Evolutionary conservation across 768 basidiomycete species (phyloP), one percentile per base, ranked within the genome.

Genomic region (Cystofilobasidium capitatum): DNA sequence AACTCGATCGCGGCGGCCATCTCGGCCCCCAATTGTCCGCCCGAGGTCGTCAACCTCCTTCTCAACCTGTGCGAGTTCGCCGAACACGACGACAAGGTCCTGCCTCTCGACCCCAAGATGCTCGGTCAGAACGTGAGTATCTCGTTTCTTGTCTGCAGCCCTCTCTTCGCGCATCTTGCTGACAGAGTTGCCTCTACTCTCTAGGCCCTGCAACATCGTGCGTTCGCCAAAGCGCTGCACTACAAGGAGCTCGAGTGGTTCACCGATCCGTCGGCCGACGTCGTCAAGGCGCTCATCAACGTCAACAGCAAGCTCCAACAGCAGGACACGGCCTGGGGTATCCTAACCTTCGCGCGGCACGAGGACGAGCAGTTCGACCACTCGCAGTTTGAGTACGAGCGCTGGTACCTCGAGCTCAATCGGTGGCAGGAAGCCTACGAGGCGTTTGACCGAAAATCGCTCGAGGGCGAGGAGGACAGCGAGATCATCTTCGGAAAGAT

Each of bases 171-270:
- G 58, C 40, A 9, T 20, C n/a, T 39, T 35, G 24, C 47, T 64
- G 62, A 61, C 36, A 13, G 6, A 14, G 13, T 39, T 35, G 33
- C 4, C 3, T 51, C 26, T 26, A 20, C 8, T 49, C 35, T 55
- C 8, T 36, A 77, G 75, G 92, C 96, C 0, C 84, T 89, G 80
- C 88, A 87, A 71, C 91, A 88, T 76, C 87, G 90, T 76, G 93
- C 93, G 0, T 97, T 91, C 71, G 96, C 96, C 3, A 98, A 98
- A 76, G 93, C 94, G 0, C 81, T 99, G 33, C 96, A 99, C 76
- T 99, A 98, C 81, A 98, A 98, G 76, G 96, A 99, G 73, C 82
- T 93, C 40, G 94, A 99, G 77, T 98, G 89, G 77, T 94, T 96
- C 75, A 85, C 87, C 7, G 93, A 94, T 73, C 88, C 90, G 0